phyloP scores from a whole-genome alignment of 2,329 filamentous ascomycete species.

The Fusarium decemcellulare region DNA sequence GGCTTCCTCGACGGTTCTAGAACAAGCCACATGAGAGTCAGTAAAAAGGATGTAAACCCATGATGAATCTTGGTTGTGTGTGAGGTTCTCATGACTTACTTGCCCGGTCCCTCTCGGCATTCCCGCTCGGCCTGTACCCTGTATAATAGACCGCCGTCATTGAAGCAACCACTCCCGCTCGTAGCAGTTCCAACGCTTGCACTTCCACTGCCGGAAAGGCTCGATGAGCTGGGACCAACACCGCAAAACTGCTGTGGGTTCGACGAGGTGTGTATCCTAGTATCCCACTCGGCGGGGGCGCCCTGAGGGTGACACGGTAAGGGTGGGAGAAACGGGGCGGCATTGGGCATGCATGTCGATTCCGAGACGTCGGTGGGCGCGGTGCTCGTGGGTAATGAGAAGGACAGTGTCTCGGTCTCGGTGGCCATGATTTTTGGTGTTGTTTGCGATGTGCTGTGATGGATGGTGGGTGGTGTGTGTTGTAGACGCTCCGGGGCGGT shows the following conservation, averaged over 20 bases:
- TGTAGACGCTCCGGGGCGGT: slow-evolving; percentile 25
- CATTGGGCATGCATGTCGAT: slow-evolving; percentile 45
- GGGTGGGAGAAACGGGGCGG: slow-evolving; percentile 31
- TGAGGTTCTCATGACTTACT: slow-evolving; percentile 35
- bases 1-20: slow-evolving; percentile 54
- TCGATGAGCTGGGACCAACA: slow-evolving; percentile 5
- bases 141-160: slow-evolving; percentile 46
- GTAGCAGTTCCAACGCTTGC: slow-evolving; percentile 13
- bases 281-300: slow-evolving; percentile 49
- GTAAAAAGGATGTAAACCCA: slow-evolving; percentile 18
- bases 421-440: slow-evolving; percentile 46
- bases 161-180: slow-evolving; percentile 41
- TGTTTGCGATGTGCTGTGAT: no score
- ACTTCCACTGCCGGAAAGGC: slow-evolving; percentile 10
- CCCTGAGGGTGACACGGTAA: slow-evolving; percentile 29
- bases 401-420: slow-evolving; percentile 51
- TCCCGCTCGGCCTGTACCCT: slow-evolving; percentile 46
- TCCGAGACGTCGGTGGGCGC: slow-evolving; percentile 50
- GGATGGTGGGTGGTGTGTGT: background rate
- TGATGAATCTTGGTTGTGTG: background rate
- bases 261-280: slow-evolving; percentile 41
- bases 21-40: slow-evolving; percentile 35
- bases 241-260: slow-evolving; percentile 28
- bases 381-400: slow-evolving; percentile 51
- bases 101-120: slow-evolving; percentile 45